These are phyloP conservation scores for Nicotiana paniculata DNA, from an alignment of 257 asterid species.

Conservation along the genomic window DNA sequence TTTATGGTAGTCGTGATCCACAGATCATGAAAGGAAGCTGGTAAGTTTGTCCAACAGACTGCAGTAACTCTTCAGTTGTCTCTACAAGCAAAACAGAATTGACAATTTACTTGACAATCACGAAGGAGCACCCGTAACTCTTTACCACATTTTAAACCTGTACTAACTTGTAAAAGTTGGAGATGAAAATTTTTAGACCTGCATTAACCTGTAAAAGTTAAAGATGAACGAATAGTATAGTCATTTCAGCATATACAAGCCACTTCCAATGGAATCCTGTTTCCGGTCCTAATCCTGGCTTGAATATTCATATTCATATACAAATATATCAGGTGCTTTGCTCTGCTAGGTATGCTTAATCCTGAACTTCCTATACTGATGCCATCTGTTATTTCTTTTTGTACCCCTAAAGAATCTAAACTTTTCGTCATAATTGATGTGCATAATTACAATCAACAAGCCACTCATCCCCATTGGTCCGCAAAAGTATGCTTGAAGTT, in stretches of 20 bases:
- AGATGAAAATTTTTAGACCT: background rate
- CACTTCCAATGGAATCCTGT: background rate
- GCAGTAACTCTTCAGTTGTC: background rate
- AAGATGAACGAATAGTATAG: background rate
- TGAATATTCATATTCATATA: constrained; percentile 6
- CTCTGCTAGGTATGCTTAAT: background rate
- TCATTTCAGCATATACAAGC: background rate
- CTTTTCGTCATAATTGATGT: background rate
- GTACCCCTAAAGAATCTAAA: background rate
- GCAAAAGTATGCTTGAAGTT: background rate
- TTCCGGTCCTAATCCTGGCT: background rate
- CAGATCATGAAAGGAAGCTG: too few species aligned
- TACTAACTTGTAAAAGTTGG: too few species aligned
- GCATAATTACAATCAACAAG: background rate
- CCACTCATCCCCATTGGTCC: background rate
- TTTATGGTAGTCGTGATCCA: too few species aligned
- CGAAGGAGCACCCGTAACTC: background rate
- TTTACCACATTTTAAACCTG: background rate
- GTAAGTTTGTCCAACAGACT: too few species aligned
- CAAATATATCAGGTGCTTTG: background rate
- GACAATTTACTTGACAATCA: background rate
- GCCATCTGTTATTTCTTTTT: background rate
- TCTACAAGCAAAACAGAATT: background rate
- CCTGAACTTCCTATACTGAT: constrained; percentile 1
- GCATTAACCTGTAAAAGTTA: background rate